Evolutionary conservation across 2,329 filamentous ascomycete genomes (phyloP).

Genomic region (Cryphonectria radicalis): DNA sequence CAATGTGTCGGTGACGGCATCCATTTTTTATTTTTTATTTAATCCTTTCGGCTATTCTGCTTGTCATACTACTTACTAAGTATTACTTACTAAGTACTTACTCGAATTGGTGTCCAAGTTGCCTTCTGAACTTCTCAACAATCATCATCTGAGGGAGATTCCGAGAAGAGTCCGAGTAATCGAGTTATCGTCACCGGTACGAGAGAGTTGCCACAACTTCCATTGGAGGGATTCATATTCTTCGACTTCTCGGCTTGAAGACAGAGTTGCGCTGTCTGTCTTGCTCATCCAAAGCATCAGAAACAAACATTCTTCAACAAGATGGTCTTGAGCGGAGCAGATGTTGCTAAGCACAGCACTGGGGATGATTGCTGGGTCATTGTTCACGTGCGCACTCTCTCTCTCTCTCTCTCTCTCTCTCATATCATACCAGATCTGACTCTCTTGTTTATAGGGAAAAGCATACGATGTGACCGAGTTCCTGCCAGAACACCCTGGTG

Average conservation of each 20-base stretch:
- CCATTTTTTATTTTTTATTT: conserved; percentile 11
- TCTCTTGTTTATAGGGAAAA: conserved; percentile 58
- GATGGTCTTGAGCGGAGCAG: conserved; percentile 55
- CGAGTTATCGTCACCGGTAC: neutral
- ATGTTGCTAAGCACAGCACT: conserved; percentile 73
- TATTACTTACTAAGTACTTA: neutral
- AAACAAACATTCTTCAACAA: conserved; percentile 30
- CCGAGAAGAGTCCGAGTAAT: neutral
- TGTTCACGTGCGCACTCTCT: conserved; percentile 64
- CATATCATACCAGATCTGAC: conserved; percentile 22
- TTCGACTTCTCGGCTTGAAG: neutral
- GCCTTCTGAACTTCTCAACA: neutral
- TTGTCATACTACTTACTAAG: neutral
- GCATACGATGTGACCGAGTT: conserved; percentile 92
- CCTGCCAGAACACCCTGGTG: conserved; percentile 89
- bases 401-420: neutral
- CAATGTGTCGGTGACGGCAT: conserved; percentile 20
- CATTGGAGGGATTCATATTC: neutral
- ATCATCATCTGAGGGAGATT: neutral
- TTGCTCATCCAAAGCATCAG: neutral
- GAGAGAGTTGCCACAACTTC: neutral
- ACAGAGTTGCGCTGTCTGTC: neutral
- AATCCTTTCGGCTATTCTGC: conserved; percentile 2
- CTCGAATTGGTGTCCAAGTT: neutral
- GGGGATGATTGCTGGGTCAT: conserved; percentile 91